Evolutionary conservation across 257 asterid species (phyloP), one percentile per base, ranked within the genome.

Genomic region (Anisodus acutangulus): DNA sequence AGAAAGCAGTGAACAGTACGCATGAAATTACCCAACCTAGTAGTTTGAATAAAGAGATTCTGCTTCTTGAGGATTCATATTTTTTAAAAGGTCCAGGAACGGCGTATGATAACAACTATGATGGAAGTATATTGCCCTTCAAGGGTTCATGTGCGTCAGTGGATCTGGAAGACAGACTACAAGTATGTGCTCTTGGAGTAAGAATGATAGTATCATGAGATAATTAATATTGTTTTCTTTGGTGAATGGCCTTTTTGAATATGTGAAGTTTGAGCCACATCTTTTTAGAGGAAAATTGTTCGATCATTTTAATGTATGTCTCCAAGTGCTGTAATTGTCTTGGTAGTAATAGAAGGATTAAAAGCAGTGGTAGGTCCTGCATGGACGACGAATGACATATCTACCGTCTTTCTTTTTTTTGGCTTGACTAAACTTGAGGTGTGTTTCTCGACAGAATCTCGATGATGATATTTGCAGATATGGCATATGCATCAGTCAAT

Each of bases 381-480:
- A 31, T 51, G 64, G 26, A 51, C 6, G 81, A 26, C 15, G 0
- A 19, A 62, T 62, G 68, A 9, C 62, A 76, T 53, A 2, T 13
- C 39, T 76, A 51, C 76, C 12, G 12, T 26, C 81, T 4, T 53
- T 78, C 76, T 22, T 15, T 53, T 53, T 78, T 51, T 26, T 26
- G 13, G 81, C 8, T 51, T 53, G 6, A 13, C 47, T 82, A 86
- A 66, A 72, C 45, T 37, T 41, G 84, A 82, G 22, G 76, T 17
- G 17, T 10, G 76, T 79, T 82, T 80, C 62, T 60, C 10, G 54
- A 3, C 86, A 92, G 92, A 89, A 85, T 78, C 89, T 93, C 5
- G 90, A 17, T 82, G 89, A 90, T 5, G 89, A 91, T 26, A 63
- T 94, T 82, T 0, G 19, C 19, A 68, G 51, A 9, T 85, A 64